Evolutionary conservation across 148 eudicot genomes (phyloP).

Genomic region (Fagopyrum homotropicum): DNA sequence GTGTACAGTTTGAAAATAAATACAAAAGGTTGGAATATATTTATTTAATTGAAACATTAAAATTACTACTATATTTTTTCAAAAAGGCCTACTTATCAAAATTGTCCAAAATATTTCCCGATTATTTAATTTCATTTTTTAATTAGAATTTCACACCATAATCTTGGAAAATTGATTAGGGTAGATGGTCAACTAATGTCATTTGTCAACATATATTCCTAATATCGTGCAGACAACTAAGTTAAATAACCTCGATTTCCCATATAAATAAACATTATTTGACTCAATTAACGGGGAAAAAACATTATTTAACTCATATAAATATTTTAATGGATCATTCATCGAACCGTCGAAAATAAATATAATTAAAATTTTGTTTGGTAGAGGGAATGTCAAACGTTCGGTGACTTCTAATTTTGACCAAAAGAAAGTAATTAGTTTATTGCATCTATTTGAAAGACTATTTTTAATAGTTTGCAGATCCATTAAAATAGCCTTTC

Average conservation of each 20-base stretch:
- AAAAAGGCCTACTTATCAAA: no score
- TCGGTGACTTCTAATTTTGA: not conserved
- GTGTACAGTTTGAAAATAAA: no score
- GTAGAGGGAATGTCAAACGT: not conserved
- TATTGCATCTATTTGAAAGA: no score
- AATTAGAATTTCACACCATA: no score
- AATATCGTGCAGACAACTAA: not conserved
- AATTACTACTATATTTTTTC: no score
- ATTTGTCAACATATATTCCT: not conserved
- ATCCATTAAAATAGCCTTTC: no score
- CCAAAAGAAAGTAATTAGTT: not conserved
- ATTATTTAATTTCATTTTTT: no score
- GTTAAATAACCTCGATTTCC: not conserved
- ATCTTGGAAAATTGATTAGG: no score
- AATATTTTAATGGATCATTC: not conserved
- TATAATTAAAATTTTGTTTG: not conserved
- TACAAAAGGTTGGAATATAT: no score
- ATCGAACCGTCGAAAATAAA: not conserved
- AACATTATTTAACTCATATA: not conserved
- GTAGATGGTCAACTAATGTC: not conserved
- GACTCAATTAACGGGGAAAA: not conserved
- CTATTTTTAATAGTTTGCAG: no score
- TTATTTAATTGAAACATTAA: no score
- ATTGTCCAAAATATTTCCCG: no score
- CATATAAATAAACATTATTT: not conserved